Percentiles rank a stretch among this genome's conserved stretches.
Conservation (phyloP, 768 basidiomycete genomes). For the Suillus paluster region DNA sequence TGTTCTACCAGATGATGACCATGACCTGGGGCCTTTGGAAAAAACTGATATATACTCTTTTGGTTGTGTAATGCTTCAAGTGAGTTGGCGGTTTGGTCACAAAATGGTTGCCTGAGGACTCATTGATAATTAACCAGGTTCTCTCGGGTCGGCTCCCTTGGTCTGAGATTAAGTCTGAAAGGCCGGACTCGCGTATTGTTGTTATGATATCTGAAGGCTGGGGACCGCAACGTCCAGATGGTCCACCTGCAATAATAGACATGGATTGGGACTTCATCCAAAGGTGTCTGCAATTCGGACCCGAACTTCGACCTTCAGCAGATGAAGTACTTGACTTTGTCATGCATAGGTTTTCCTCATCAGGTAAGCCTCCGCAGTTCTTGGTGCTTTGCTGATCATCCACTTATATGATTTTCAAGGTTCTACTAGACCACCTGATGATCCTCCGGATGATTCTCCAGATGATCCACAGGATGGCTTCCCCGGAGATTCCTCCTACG, state of each 20-base stretch:
- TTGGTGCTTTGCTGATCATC: too few relatives aligned
- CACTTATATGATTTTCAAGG: too few relatives aligned
- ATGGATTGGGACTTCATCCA: background rate
- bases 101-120: background rate
- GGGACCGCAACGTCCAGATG: background rate
- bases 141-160: background rate
- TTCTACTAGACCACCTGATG: too few relatives aligned
- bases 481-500: background rate
- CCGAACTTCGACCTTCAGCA: background rate
- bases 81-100: background rate
- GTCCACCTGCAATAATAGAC: background rate
- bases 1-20: background rate
- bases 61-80: constrained; percentile 2
- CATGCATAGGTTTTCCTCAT: background rate
- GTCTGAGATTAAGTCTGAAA: background rate
- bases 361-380: background rate
- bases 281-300: background rate
- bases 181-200: background rate
- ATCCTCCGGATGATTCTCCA: too few relatives aligned
- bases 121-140: background rate
- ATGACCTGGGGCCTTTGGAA: background rate
- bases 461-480: too few relatives aligned
- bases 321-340: background rate
- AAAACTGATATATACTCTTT: background rate
- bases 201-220: background rate